phyloP scores from a whole-genome alignment of 208 protist species.

The Leishmania aethiopica region DNA sequence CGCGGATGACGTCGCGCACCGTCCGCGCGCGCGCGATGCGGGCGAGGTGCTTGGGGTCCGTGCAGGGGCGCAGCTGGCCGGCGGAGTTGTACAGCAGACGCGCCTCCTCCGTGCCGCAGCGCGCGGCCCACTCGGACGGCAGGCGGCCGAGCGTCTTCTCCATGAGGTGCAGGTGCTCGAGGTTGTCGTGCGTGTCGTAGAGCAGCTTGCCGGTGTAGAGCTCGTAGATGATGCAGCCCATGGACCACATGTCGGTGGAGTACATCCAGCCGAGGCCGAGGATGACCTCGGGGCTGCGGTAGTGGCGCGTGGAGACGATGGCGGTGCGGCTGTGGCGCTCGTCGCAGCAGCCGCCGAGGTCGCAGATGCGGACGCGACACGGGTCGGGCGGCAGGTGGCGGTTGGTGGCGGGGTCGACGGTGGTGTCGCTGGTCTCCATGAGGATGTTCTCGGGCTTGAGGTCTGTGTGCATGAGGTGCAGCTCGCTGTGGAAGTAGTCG shows the following conservation, averaged over 20 bases:
- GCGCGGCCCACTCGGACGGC: slow-evolving; percentile 39
- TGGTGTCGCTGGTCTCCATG: slow-evolving; percentile 62
- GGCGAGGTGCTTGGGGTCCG: slow-evolving; percentile 63
- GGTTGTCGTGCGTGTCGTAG: slow-evolving; percentile 70
- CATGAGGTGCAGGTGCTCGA: slow-evolving; percentile 85
- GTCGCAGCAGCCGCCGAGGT: slow-evolving; percentile 55
- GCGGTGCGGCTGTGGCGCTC: slow-evolving; percentile 41
- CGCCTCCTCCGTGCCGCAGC: slow-evolving; percentile 57
- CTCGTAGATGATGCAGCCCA: slow-evolving; percentile 86
- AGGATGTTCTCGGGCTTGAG: slow-evolving; percentile 87
- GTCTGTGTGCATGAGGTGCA: slow-evolving; percentile 81
- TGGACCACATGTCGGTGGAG: slow-evolving; percentile 78
- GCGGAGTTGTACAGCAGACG: slow-evolving; percentile 55
- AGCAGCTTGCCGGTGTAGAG: slow-evolving; percentile 72
- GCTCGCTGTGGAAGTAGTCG: slow-evolving; percentile 79
- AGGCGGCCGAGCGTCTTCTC: slow-evolving; percentile 68
- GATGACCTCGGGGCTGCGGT: slow-evolving; percentile 77
- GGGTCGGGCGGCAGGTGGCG: slow-evolving; percentile 44
- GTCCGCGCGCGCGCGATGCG: slow-evolving; percentile 57
- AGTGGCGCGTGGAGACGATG: slow-evolving; percentile 53
- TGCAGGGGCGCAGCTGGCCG: slow-evolving; percentile 56
- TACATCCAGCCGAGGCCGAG: slow-evolving; percentile 69
- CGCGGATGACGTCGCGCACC: slow-evolving; percentile 60
- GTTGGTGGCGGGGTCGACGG: slow-evolving; percentile 78
- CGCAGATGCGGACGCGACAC: slow-evolving; percentile 60